Evolutionary conservation across 192 early-diverging fungal genomes (phyloP), one percentile per base, ranked within the genome.

Genomic region (Geranomyces variabilis): DNA sequence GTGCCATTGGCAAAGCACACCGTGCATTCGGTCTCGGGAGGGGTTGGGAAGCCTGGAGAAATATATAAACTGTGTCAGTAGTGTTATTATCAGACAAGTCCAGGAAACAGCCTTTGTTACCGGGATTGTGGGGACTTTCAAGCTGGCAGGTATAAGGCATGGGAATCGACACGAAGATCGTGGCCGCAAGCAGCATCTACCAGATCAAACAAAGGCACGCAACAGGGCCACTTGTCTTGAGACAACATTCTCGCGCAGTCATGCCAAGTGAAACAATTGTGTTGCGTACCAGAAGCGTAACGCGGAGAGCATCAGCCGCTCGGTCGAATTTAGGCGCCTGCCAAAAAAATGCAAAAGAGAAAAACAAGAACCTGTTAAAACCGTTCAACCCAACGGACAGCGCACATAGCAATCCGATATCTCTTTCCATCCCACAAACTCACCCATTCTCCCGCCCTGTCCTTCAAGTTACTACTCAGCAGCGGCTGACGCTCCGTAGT

Each of bases 111-210:
- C n/a, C n/a, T n/a, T n/a, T n/a, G n/a, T n/a, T 70, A 70, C 69
- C 70, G n/a, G 70, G 70, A 22, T 29, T 15, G 33, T 22, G 22
- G 13, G 57, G 57, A 9, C 19, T 9, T 9, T 61, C 19, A 10
- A 30, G 13, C 17, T 22, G 31, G 51, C 69, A 70, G 26, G 58
- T 29, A 29, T 61, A 70, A 14, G 69, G 69, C 6, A 62, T 19
- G 19, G 69, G 69, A 7, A 70, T 22, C 55, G 57, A 59, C 13
- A 36, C 33, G 43, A 70, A 62, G 70, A 72, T 43, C 1, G 49
- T 64, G 30, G 61, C 70, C 26, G 61, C 70, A 9, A 72, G 33
- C 24, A 72, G 70, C 70, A 72, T 72, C 70, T 72, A 43, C n/a
- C n/a, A n/a, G n/a, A 15, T 15, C 9, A 17, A 7, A 60, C 31